Percentiles rank a stretch among this genome's conserved stretches.
phyloP scores from a whole-genome alignment of 2,329 filamentous ascomycete species.

The Nectriaceae sp. region DNA sequence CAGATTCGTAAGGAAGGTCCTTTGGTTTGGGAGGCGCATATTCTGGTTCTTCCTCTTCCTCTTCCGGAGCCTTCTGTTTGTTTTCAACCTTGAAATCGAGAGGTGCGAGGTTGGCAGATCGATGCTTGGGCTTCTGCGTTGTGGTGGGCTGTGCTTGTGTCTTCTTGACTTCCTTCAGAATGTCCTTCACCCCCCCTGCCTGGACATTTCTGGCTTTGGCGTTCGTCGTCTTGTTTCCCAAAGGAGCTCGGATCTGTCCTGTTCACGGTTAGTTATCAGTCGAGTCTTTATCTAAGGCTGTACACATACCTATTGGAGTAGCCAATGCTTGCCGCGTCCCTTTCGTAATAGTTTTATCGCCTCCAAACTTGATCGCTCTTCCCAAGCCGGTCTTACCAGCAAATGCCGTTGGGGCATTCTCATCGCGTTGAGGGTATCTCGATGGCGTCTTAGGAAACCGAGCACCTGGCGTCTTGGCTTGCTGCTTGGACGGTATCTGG shows the following conservation, averaged over 20 bases:
- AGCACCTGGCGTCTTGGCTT: slow-evolving; percentile 79
- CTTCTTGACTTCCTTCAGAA: slow-evolving; percentile 62
- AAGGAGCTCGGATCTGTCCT: slow-evolving; percentile 69
- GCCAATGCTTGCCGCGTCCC: slow-evolving; percentile 61
- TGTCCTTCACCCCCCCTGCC: slow-evolving; percentile 63
- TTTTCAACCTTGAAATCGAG: slow-evolving; percentile 66
- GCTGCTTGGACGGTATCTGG: slow-evolving; percentile 73
- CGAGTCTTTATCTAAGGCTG: neutral
- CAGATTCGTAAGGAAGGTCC: slow-evolving; percentile 68
- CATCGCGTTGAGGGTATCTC: slow-evolving; percentile 76
- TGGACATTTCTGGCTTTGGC: slow-evolving; percentile 74
- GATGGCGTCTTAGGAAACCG: slow-evolving; percentile 82
- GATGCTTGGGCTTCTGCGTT: slow-evolving; percentile 60
- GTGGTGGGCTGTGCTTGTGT: slow-evolving; percentile 61
- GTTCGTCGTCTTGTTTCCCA: slow-evolving; percentile 96
- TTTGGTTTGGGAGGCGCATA: slow-evolving; percentile 79
- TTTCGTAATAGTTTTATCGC: slow-evolving; percentile 50
- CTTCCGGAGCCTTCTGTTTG: slow-evolving; percentile 46
- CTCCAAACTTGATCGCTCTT: slow-evolving; percentile 59
- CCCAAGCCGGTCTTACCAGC: slow-evolving; percentile 46
- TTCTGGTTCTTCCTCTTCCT: slow-evolving; percentile 73
- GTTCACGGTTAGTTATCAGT: slow-evolving; percentile 9
- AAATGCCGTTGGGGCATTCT: slow-evolving; percentile 64
- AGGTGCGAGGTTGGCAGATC: slow-evolving; percentile 51
- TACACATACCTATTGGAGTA: slow-evolving; percentile 75